Conservation (phyloP, 2,329 filamentous ascomycete genomes). For the Xylaria sp. region DNA sequence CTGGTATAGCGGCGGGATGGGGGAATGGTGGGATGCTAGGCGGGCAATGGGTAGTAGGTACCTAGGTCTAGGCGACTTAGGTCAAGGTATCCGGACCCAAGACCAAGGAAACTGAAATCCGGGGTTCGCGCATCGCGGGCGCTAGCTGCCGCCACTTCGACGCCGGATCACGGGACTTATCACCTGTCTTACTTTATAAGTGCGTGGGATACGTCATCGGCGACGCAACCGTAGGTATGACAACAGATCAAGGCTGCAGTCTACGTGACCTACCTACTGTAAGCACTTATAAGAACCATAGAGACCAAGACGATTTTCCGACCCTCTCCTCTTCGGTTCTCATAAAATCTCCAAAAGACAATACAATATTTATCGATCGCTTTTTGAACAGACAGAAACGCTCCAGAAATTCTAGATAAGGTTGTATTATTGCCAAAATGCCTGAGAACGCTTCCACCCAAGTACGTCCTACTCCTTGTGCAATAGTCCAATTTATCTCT, state of each 20-base stretch:
- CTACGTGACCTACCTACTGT: background rate
- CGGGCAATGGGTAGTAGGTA: too few species aligned
- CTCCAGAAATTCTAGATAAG: slow-evolving; percentile 10
- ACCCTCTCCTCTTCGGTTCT: background rate
- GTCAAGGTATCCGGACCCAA: background rate
- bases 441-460: slow-evolving; percentile 43
- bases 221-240: slow-evolving; percentile 42
- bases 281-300: slow-evolving; percentile 19
- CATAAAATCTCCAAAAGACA: background rate
- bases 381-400: slow-evolving; percentile 19
- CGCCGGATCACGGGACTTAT: slow-evolving; percentile 48
- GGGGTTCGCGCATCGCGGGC: slow-evolving; percentile 39
- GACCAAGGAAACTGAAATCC: slow-evolving; percentile 31
- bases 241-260: slow-evolving; percentile 19
- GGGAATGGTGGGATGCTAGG: too few species aligned
- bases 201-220: slow-evolving; percentile 47
- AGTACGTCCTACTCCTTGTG: slow-evolving; percentile 37
- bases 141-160: slow-evolving; percentile 41
- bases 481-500: background rate
- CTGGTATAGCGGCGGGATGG: background rate
- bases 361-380: background rate
- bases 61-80: background rate
- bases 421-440: slow-evolving; percentile 41
- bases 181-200: background rate
- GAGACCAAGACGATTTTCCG: background rate